These are phyloP conservation scores for Casaregolazyma suthepensis DNA, from an alignment of 1,139 yeast species.

Conservation along the genomic window DNA sequence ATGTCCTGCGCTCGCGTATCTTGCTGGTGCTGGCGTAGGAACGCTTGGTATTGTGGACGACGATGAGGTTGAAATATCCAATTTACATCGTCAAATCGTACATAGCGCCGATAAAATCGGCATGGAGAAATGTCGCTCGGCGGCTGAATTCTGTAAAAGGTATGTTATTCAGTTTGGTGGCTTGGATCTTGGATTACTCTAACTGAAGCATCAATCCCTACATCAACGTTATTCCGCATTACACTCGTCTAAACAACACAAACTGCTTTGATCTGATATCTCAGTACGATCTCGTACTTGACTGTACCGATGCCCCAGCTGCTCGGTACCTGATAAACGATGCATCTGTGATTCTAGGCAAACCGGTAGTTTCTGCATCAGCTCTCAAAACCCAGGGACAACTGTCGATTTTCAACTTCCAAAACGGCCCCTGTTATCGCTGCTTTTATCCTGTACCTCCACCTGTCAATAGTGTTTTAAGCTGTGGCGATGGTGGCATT, in stretches of 20 bases:
- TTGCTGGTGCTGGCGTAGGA: conserved; percentile 76
- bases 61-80: conserved; percentile 77
- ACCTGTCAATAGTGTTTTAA: conserved; percentile 69
- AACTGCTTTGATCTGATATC: conserved; percentile 62
- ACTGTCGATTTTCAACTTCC: conserved; percentile 64
- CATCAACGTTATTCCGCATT: conserved; percentile 49
- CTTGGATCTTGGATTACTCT: neutral
- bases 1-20: conserved; percentile 80
- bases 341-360: conserved; percentile 61
- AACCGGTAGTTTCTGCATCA: conserved; percentile 83
- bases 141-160: conserved; percentile 44
- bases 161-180: conserved; percentile 10
- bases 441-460: conserved; percentile 93
- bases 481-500: conserved; percentile 94
- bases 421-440: conserved; percentile 84
- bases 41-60: conserved; percentile 79
- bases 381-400: conserved; percentile 93
- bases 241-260: conserved; percentile 43
- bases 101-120: conserved; percentile 69
- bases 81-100: conserved; percentile 82
- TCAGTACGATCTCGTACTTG: conserved; percentile 71
- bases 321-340: conserved; percentile 85
- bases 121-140: conserved; percentile 69
- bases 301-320: conserved; percentile 92
- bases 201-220: conserved; percentile 51